Evolutionary conservation across 2,329 filamentous ascomycete species (phyloP).

Genomic region (Chaetomium strumarium): DNA sequence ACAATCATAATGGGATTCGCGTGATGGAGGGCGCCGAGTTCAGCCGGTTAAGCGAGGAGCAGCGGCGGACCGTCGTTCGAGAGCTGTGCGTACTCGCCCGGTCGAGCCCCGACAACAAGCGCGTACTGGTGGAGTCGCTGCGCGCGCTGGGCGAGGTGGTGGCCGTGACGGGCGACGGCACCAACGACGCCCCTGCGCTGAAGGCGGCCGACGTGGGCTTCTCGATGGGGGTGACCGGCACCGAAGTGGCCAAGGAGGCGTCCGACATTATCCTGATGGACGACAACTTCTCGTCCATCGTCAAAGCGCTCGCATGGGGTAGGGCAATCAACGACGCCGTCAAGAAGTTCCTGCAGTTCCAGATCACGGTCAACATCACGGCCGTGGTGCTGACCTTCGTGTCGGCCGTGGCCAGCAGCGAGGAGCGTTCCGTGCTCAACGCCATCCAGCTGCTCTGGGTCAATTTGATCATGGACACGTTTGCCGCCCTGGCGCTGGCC

Average conservation of each 20-base stretch:
- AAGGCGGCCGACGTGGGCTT: slow-evolving; percentile 58
- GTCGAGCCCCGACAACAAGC: slow-evolving; percentile 44
- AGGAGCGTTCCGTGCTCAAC: slow-evolving; percentile 63
- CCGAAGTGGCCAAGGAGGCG: slow-evolving; percentile 57
- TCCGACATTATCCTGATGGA: slow-evolving; percentile 57
- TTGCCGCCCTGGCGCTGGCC: slow-evolving; percentile 63
- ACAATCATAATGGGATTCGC: slow-evolving; percentile 21
- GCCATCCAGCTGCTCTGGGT: slow-evolving; percentile 81
- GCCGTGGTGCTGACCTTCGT: slow-evolving; percentile 74
- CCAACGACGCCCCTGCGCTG: slow-evolving; percentile 55
- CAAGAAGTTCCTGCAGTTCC: slow-evolving; percentile 56
- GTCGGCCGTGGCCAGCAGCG: slow-evolving; percentile 59
- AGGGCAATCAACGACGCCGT: slow-evolving; percentile 58
- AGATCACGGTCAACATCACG: slow-evolving; percentile 71
- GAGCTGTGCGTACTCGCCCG: slow-evolving; percentile 39
- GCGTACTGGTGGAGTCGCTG: slow-evolving; percentile 42
- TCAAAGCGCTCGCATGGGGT: slow-evolving; percentile 58
- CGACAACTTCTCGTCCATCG: slow-evolving; percentile 54
- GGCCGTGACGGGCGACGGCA: slow-evolving; percentile 56
- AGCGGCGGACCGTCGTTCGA: slow-evolving; percentile 48
- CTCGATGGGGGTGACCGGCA: slow-evolving; percentile 56
- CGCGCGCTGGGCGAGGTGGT: slow-evolving; percentile 33
- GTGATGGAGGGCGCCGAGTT: slow-evolving; percentile 57
- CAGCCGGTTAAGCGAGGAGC: slow-evolving; percentile 39
- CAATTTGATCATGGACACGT: slow-evolving; percentile 81